phyloP scores from a whole-genome alignment of 2,329 filamentous ascomycete genomes.

The Colletotrichum orbiculare region DNA sequence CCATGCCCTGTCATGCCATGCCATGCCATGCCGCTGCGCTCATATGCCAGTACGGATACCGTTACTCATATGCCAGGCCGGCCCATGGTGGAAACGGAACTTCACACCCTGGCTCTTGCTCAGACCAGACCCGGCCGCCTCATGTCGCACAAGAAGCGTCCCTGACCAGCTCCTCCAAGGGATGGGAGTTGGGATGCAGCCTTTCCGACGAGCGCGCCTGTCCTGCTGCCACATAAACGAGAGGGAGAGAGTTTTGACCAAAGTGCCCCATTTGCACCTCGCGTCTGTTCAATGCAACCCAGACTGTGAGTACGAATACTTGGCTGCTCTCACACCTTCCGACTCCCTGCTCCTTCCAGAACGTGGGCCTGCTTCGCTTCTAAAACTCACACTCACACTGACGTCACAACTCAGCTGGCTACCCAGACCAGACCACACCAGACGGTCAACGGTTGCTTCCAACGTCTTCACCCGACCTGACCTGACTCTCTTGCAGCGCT shows the following conservation, averaged over 20 bases:
- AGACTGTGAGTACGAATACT: too few relatives aligned
- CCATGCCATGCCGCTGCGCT: too few relatives aligned
- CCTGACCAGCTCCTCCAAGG: conserved; percentile 15
- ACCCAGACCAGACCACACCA: neutral
- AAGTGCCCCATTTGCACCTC: too few relatives aligned
- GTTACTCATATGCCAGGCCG: too few relatives aligned
- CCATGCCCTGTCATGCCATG: too few relatives aligned
- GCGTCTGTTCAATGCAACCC: too few relatives aligned
- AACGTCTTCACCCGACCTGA: conserved; percentile 15
- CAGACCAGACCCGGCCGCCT: conserved; percentile 14
- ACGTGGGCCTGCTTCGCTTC: conserved; percentile 16
- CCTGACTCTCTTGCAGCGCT: conserved; percentile 26
- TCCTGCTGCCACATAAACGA: conserved; percentile 4
- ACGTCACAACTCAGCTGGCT: conserved; percentile 25
- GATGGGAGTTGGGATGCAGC: conserved; percentile 3
- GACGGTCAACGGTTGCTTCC: conserved; percentile 12
- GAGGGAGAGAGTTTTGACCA: neutral
- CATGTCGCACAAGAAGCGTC: conserved; percentile 18
- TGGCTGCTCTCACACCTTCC: neutral
- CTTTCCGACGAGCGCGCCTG: conserved; percentile 9
- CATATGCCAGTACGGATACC: too few relatives aligned
- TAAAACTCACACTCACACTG: conserved; percentile 20
- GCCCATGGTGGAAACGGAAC: too few relatives aligned
- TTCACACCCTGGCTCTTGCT: neutral
- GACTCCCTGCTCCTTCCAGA: conserved; percentile 8